These are phyloP conservation scores for Venturia pyrina DNA, from an alignment of 2,329 filamentous ascomycete genomes.

Conservation along the genomic window DNA sequence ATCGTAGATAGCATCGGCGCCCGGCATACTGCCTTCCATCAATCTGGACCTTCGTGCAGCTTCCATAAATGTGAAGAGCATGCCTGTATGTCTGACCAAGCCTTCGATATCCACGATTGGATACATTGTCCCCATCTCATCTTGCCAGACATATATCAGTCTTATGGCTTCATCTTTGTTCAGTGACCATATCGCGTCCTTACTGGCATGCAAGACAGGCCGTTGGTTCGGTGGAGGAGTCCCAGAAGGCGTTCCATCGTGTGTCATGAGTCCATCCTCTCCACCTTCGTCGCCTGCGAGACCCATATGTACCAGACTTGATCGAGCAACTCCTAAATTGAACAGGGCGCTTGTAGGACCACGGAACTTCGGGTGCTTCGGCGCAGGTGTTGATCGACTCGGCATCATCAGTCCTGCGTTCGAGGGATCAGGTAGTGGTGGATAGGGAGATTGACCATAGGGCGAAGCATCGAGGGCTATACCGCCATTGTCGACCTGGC, in stretches of 20 bases:
- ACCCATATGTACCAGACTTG: slow-evolving; percentile 80
- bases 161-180: slow-evolving; percentile 70
- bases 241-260: slow-evolving; percentile 42
- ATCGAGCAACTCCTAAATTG: slow-evolving; percentile 77
- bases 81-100: slow-evolving; percentile 59
- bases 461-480: slow-evolving; percentile 10
- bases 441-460: slow-evolving; percentile 18
- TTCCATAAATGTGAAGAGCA: slow-evolving; percentile 64
- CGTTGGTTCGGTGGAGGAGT: slow-evolving; percentile 30
- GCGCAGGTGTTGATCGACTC: slow-evolving; percentile 18
- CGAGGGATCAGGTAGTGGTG: slow-evolving; percentile 26
- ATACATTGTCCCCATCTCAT: slow-evolving; percentile 89
- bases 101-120: slow-evolving; percentile 68
- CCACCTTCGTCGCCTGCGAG: slow-evolving; percentile 56
- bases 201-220: slow-evolving; percentile 24
- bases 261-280: slow-evolving; percentile 48
- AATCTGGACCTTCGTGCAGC: slow-evolving; percentile 50
- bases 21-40: slow-evolving; percentile 42
- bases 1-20: slow-evolving; percentile 50
- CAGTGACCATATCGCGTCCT: slow-evolving; percentile 74
- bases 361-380: slow-evolving; percentile 57
- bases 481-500: slow-evolving; percentile 30
- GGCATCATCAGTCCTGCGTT: slow-evolving; percentile 19
- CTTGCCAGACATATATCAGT: slow-evolving; percentile 70
- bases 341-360: slow-evolving; percentile 81